Base-by-base conservation (phyloP, 2,329 filamentous ascomycete species). In the Stagonosporopsis tanaceti region DNA sequence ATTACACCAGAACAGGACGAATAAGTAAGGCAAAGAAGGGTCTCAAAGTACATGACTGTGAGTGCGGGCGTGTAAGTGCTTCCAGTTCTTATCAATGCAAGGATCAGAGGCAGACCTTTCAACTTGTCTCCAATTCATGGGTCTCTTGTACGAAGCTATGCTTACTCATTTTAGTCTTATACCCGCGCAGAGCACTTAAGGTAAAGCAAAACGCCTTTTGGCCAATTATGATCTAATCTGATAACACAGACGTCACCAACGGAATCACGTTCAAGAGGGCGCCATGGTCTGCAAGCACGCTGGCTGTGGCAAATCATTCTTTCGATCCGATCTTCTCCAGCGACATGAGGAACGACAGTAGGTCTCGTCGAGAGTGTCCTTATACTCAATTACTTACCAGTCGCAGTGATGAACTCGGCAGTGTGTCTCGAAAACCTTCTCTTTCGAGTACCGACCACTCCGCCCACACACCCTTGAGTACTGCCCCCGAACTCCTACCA, bases 11-110 rank as follows among this genome's bases (percentile, higher is more conserved):
- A 60, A 81, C 79, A 25, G 79, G 79, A 20, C 74, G 80, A 27
- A 75, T 81, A 47, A 80, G 78, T 56, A 81, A 80, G 67, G 79
- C 79, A 6, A 77, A 79, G 62, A 82, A 82, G 58, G 80, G 80
- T 14, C 52, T 77, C 38, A 78, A 79, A 60, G 76, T 81, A 20
- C 79, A 81, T 58, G 68, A 76, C 40, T 81, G 79, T 62, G 75
- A 79, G n/a, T 82, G 80, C 61, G 78, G 79, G 66, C 79, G 79
- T 70, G 79, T 81, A 69, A 62, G 77, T 76, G 9, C 47, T 34
- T 42, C 58, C 9, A 12, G 2, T 6, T 14, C n/a, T 28, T 17
- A 22, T 34, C 14, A 6, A 27, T 6, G 4, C 22, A 28, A 15
- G 7, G 34, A n/a, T 30, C 7, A 50, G 37, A 40, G 47, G n/a